phyloP scores from a whole-genome alignment of 306 rosid genomes.

The Prinsepia uniflora region DNA sequence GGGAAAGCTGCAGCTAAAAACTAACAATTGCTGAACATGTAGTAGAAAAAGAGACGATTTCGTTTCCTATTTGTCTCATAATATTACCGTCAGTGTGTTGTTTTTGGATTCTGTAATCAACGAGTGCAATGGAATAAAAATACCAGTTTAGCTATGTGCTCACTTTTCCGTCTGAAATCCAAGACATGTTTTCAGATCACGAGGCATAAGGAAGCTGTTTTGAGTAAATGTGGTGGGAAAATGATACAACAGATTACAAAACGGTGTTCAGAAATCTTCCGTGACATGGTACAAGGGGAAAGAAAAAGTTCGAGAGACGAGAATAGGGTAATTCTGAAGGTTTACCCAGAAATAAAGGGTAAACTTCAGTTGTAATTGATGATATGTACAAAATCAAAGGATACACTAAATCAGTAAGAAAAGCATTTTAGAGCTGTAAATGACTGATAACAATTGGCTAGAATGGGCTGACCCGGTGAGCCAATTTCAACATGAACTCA shows the following conservation, averaged over 20 bases:
- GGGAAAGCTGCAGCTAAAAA: conserved; percentile 56
- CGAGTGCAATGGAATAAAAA: conserved; percentile 26
- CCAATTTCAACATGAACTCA: conserved; percentile 76
- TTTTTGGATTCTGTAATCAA: conserved; percentile 21
- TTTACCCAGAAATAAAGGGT: not conserved
- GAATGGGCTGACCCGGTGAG: conserved; percentile 81
- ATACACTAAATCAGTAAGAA: conserved; percentile 1
- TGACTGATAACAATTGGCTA: conserved; percentile 26
- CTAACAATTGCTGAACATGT: conserved; percentile 13
- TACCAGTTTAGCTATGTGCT: not conserved
- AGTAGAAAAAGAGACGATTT: not conserved
- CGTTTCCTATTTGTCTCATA: conserved; percentile 12
- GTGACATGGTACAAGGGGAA: not conserved
- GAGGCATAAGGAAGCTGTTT: not conserved
- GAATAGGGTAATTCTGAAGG: not conserved
- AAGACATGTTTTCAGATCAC: not conserved
- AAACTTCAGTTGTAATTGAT: not conserved
- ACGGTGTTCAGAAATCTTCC: no score
- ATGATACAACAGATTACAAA: no score
- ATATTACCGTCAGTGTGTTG: not conserved
- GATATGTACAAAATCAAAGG: conserved; percentile 7
- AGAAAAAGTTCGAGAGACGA: not conserved
- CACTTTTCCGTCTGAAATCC: no score
- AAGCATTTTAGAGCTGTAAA: not conserved
- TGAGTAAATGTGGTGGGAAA: not conserved